phyloP scores from a whole-genome alignment of 805 yeast genomes.

The Blastobotrys peoriensis region DNA sequence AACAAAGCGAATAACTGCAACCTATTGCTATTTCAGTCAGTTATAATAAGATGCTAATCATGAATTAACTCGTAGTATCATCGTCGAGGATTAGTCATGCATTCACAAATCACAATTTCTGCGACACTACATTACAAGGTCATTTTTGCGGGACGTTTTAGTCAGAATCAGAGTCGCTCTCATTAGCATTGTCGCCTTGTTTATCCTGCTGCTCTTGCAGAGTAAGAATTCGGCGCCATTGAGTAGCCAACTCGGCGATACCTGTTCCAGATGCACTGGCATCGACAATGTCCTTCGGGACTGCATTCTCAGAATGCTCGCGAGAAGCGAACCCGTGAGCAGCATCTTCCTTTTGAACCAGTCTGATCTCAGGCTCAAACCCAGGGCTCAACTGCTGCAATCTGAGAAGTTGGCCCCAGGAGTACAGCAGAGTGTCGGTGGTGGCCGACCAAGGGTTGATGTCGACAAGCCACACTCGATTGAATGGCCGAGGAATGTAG shows the following conservation, averaged over 20 bases:
- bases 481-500: conserved; percentile 71
- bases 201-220: conserved; percentile 10
- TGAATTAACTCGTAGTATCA: too few species aligned
- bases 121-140: too few species aligned
- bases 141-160: too few species aligned
- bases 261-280: conserved; percentile 47
- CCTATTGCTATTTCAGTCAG: too few species aligned
- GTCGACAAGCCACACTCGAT: conserved; percentile 66
- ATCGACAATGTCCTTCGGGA: conserved; percentile 85
- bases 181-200: not conserved
- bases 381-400: conserved; percentile 19
- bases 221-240: conserved; percentile 4
- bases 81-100: too few species aligned
- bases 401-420: conserved; percentile 72
- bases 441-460: conserved; percentile 77
- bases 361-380: conserved; percentile 43
- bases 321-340: conserved; percentile 70
- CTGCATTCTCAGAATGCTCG: conserved; percentile 85
- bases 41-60: too few species aligned
- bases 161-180: not conserved
- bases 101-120: too few species aligned
- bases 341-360: conserved; percentile 58
- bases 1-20: too few species aligned
- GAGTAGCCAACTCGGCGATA: conserved; percentile 12
- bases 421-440: conserved; percentile 71